Evolutionary conservation across 495 filamentous ascomycete species (phyloP).

Genomic region (Jackrogersella multiformis): DNA sequence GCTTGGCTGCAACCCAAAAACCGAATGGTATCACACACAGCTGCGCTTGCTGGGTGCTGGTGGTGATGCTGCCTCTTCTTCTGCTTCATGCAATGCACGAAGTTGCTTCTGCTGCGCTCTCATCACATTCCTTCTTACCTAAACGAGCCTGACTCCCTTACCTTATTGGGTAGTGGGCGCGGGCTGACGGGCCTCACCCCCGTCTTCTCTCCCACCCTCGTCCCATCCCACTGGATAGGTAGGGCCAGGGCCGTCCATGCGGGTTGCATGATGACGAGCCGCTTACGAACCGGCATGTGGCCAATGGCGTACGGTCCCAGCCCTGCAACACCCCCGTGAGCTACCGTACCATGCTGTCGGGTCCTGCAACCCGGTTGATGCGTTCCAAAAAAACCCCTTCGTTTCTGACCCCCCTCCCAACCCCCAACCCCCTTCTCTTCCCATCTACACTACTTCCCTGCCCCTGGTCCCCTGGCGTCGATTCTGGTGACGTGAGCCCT

Average conservation of each 20-base stretch:
- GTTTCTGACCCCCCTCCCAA: background rate
- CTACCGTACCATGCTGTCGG: conserved; percentile 40
- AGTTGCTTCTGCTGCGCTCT: conserved; percentile 11
- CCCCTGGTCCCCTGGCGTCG: background rate
- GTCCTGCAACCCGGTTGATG: conserved; percentile 34
- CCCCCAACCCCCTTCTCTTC: background rate
- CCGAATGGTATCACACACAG: background rate
- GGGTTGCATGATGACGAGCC: conserved; percentile 39
- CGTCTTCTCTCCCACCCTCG: background rate
- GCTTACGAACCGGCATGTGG: conserved; percentile 24
- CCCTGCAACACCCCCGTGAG: conserved; percentile 17
- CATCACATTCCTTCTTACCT: conserved; percentile 42
- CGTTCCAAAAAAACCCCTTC: background rate
- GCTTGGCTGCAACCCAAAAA: conserved; percentile 29
- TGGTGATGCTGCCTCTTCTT: conserved; percentile 2
- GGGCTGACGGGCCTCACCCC: conserved; percentile 35
- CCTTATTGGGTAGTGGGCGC: conserved; percentile 33
- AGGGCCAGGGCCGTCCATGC: conserved; percentile 18
- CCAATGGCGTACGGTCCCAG: conserved; percentile 29
- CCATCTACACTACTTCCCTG: background rate
- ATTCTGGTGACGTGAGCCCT: conserved; percentile 19
- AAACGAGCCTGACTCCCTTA: conserved; percentile 27
- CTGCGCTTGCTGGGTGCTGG: background rate
- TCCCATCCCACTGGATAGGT: conserved; percentile 34
- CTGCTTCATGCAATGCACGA: conserved; percentile 37